Base-by-base conservation (phyloP, 2,329 filamentous ascomycete genomes). In the Epichloe brachyelytri region DNA sequence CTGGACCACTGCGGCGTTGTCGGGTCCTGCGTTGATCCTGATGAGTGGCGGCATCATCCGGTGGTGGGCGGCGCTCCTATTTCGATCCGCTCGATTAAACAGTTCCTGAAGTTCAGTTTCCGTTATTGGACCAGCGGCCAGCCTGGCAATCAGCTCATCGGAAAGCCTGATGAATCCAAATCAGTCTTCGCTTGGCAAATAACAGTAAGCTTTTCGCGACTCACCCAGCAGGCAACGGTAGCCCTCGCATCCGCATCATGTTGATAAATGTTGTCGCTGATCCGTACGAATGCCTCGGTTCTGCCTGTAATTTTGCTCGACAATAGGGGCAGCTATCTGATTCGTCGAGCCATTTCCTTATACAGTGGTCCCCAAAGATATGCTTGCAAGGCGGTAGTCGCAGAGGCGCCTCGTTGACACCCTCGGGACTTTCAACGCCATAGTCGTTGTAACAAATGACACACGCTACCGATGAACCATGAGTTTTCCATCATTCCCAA, bases 371-470 rank as follows among this genome's bases (percentile, higher is more conserved):
- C 17, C 80, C 80, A 61, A 84, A 84, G 6, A 83, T 63, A 57
- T 84, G 80, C 56, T 77, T 79, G 68, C 80, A 84, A 56, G 72
- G 76, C 2, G 80, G 80, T 17, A 83, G 63, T 19, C 77, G 75
- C 15, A 83, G 62, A 1, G 80, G 77, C 3, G 64, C 68, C 59
- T 84, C 80, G 44, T 68, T 71, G 19, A 77, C 63, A 1, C 79
- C 79, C 55, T 83, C 80, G 0, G 79, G 78, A 30, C 74, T 79
- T 52, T 67, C 62, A 14, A 73, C 67, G 36, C 77, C 78, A 57
- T 76, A 82, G 8, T 81, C 77, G 55, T 81, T 82, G 59, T 83
- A 83, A 64, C 80, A 83, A 53, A 83, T 83, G 19, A 78, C 72
- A 59, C 80, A 83, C 14, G 65, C 79, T 83, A 55, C 1, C 41